Evolutionary conservation across 2,329 filamentous ascomycete genomes (phyloP), one percentile per base, ranked within the genome.

Genomic region (Trichoderma citrinoviride): DNA sequence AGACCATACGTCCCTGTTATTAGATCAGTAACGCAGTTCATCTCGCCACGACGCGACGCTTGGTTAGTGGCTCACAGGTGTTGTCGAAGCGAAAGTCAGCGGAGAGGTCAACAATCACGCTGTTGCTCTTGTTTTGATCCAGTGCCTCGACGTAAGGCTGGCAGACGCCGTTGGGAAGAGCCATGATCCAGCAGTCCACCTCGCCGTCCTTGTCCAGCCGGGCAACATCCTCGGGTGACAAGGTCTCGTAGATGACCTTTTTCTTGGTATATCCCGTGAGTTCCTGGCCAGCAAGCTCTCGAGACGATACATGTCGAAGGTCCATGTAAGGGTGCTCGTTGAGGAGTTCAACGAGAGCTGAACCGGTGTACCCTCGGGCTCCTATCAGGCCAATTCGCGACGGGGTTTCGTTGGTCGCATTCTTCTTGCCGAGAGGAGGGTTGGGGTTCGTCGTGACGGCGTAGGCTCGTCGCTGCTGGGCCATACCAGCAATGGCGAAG

Each of bases 161-260:
- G 86, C 92, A 97, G 56, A 97, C 92, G 67, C 92, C 91, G 74
- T 98, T 99, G 50, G 94, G 95, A 33, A 98, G 87, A 41, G 95
- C 95, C 91, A 98, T 95, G 50, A 98, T 91, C 93, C 93, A 98
- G 79, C 91, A 95, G 80, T 98, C 94, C 56, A 98, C 88, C 93
- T 93, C 98, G 79, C 91, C 95, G 80, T 98, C 94, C 56, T 98
- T 88, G 68, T 95, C 91, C 86, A 98, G 92, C 65, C 88, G 85
- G 68, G 88, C 87, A 14, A 97, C 89, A 70, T 98, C 94, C 69
- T 98, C 94, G 7, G 92, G 86, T 64, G 86, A 88, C 50, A 98
- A 82, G 76, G 93, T 97, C 78, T 97, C 92, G 78, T 99, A 99
- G 68, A 87, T 92, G 70, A 99, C 91, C 67, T 96, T 88, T 68